Conservation (phyloP, 202 grass and related monocot species). For the Carex arenaria region DNA sequence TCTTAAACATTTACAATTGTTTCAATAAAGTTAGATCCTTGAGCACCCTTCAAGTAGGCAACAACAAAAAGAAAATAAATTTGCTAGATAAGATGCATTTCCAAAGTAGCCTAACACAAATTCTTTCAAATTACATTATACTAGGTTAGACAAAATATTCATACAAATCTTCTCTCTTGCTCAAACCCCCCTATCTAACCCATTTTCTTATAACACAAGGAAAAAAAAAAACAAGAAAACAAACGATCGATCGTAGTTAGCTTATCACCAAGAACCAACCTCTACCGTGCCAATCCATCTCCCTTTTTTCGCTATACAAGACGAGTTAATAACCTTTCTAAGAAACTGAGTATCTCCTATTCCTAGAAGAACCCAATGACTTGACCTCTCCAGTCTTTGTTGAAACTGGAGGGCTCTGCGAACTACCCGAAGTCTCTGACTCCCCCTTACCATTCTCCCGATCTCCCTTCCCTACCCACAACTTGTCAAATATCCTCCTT, state of each 20-base stretch:
- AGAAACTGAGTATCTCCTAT: constrained; percentile 78
- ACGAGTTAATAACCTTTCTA: constrained; percentile 26
- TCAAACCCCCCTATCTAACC: constrained; percentile 18
- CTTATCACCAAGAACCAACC: constrained; percentile 19
- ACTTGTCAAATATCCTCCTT: constrained; percentile 85
- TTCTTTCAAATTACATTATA: constrained; percentile 20
- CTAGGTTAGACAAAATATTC: constrained; percentile 24
- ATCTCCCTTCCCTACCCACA: constrained; percentile 72
- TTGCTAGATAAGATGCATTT: constrained; percentile 6
- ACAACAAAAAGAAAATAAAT: neutral
- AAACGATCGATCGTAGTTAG: constrained; percentile 23
- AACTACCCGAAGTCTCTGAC: constrained; percentile 84
- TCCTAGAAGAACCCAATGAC: constrained; percentile 48
- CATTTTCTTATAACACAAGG: constrained; percentile 20
- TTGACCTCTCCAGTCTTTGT: constrained; percentile 57
- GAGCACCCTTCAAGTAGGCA: neutral
- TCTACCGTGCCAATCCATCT: neutral
- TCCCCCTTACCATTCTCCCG: constrained; percentile 55
- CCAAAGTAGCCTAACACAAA: constrained; percentile 26
- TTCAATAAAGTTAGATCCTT: neutral
- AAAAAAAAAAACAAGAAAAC: neutral
- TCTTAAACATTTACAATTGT: neutral
- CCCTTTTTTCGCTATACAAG: constrained; percentile 19
- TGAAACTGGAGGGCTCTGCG: constrained; percentile 61
- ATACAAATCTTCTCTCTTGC: neutral